A percentile compares a stretch with the other conserved stretches of the same genome.
phyloP scores from a whole-genome alignment of 805 yeast species.

The Ogataea pini region DNA sequence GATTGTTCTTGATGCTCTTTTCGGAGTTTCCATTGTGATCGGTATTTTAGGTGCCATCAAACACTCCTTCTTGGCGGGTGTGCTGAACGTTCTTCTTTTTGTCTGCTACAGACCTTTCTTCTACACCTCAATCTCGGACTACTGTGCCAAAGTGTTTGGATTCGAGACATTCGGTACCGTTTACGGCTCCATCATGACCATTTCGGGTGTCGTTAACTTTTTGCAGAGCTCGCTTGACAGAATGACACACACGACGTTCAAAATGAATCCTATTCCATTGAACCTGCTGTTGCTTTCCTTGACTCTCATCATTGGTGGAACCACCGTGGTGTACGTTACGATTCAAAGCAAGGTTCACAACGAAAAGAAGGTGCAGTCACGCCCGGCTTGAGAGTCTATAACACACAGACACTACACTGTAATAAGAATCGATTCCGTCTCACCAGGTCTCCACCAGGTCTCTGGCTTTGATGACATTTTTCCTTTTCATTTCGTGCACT shows the following conservation, averaged over 20 bases:
- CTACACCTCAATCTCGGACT: conserved; percentile 57
- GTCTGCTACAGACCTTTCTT: conserved; percentile 58
- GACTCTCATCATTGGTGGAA: conserved; percentile 46
- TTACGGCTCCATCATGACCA: conserved; percentile 56
- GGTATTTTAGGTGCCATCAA: conserved; percentile 52
- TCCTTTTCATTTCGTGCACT: neutral
- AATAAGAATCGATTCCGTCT: too few relatives aligned
- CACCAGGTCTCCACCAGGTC: too few relatives aligned
- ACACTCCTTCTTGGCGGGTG: conserved; percentile 40
- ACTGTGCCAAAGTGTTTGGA: conserved; percentile 65
- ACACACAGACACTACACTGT: neutral
- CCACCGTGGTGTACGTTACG: conserved; percentile 42
- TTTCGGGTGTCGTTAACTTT: conserved; percentile 53
- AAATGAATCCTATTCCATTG: conserved; percentile 57
- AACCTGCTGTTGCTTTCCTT: conserved; percentile 40
- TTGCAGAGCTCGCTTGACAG: conserved; percentile 48
- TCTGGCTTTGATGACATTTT: too few relatives aligned
- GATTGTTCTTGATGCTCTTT: conserved; percentile 41
- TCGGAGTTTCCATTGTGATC: conserved; percentile 43
- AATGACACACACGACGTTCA: conserved; percentile 50
- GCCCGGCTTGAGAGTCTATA: neutral
- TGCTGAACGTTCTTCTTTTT: conserved; percentile 47
- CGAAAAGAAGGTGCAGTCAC: conserved; percentile 12
- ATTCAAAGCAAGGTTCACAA: conserved; percentile 30
- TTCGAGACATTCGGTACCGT: conserved; percentile 61